Base-by-base conservation (phyloP, 2,329 filamentous ascomycete genomes). In the Penicillium sp. region DNA sequence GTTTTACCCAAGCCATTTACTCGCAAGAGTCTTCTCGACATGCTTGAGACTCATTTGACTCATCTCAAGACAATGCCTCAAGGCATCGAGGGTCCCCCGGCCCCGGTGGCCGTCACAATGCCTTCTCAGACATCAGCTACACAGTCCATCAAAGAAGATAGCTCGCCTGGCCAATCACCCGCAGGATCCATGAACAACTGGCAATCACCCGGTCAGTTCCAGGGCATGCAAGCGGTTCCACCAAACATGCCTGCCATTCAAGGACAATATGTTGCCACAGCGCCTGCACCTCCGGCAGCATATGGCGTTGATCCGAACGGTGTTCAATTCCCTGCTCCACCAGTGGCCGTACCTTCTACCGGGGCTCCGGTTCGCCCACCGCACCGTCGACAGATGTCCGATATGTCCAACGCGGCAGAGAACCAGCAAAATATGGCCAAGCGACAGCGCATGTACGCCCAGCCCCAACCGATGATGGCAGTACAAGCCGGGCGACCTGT, bases 1-100 rank as follows among this genome's bases (percentile, higher is more conserved):
- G 93, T 99, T 19, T 79, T 99, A 58, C 93, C 95, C 0, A 99
- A 99, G 71, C 95, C 95, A 0, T 99, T 99, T 73, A 99, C 95
- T 5, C 89, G 90, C 67, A 90, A 92, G 64, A 90, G 90, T 39
- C 90, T 95, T 79, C 82, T 91, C 55, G 87, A 89, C 63, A 89
- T 96, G 77, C 82, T 99, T 29, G 90, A 95, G 74, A 96, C 93
- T 70, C 91, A 97, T 70, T 81, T 98, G 49, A 83, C 86, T n/a
- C 89, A 92, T 70, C 82, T 96, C 59, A 87, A 96, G 70, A 91
- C 91, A 69, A 84, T 82, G 73, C 53, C 79, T 75, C 63, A 81
- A 77, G 81, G 82, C 8, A 82, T 85, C 72, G 82, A 82, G n/a
- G 77, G 79, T 2, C 78, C 81, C 16, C 69, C 69, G 10, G 63